phyloP scores from a whole-genome alignment of 2,329 filamentous ascomycete species.

The Pyrenochaeta sp. region DNA sequence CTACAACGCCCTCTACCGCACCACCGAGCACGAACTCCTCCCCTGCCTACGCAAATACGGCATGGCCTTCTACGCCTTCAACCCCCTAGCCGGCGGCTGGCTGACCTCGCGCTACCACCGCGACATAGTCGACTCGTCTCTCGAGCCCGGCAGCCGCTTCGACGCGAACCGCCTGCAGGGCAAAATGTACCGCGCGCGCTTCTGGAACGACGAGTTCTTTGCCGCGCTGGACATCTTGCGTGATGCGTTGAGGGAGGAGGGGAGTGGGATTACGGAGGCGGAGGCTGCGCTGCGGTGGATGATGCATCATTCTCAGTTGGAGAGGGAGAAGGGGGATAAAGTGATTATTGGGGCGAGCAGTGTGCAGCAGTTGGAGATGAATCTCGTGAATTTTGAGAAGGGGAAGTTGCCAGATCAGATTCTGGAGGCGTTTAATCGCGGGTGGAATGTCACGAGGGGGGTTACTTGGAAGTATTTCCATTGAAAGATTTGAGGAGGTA shows the following conservation, averaged over 20 bases:
- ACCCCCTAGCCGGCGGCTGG: slow-evolving; percentile 27
- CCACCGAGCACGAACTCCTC: slow-evolving; percentile 27
- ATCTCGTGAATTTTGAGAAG: slow-evolving; percentile 64
- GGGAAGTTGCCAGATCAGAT: slow-evolving; percentile 78
- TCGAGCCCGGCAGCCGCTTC: slow-evolving; percentile 52
- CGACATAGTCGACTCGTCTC: slow-evolving; percentile 57
- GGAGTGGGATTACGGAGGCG: slow-evolving; percentile 45
- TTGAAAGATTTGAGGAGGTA: no score
- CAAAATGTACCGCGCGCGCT: slow-evolving; percentile 47
- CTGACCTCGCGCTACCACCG: slow-evolving; percentile 23
- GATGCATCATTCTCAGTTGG: slow-evolving; percentile 55
- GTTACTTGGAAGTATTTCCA: slow-evolving; percentile 23
- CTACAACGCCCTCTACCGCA: slow-evolving; percentile 26
- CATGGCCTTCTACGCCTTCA: slow-evolving; percentile 25
- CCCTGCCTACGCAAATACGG: slow-evolving; percentile 26
- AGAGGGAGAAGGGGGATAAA: slow-evolving; percentile 63
- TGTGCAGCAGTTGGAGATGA: slow-evolving; percentile 61
- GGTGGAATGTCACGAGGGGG: slow-evolving; percentile 64
- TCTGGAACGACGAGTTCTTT: slow-evolving; percentile 54
- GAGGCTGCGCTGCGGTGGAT: slow-evolving; percentile 56
- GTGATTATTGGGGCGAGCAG: slow-evolving; percentile 66
- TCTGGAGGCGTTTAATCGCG: slow-evolving; percentile 74
- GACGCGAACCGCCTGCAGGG: slow-evolving; percentile 52
- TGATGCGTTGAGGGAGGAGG: slow-evolving; percentile 43
- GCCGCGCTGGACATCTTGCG: slow-evolving; percentile 53